A percentile compares a stretch with the other conserved stretches of the same genome.
phyloP scores from a whole-genome alignment of 805 yeast genomes.

The Kodamaea kaohsiungensis region DNA sequence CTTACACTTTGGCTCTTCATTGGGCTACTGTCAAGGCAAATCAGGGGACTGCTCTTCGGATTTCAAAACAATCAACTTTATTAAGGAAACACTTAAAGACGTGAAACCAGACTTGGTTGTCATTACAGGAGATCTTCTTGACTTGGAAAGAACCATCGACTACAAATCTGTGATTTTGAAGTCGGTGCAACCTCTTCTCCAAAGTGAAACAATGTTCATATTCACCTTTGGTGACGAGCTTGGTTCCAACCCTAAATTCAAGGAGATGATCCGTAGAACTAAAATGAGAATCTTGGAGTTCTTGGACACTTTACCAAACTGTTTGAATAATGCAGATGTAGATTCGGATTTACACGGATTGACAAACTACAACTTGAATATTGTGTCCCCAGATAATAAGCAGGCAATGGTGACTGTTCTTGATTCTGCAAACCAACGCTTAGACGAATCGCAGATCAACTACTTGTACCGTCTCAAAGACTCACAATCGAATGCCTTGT shows the following conservation, averaged over 20 bases:
- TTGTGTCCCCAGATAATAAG: slow-evolving; percentile 15
- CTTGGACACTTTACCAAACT: slow-evolving; percentile 36
- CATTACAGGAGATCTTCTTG: slow-evolving; percentile 44
- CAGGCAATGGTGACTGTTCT: slow-evolving; percentile 33
- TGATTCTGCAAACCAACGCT: slow-evolving; percentile 30
- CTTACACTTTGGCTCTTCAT: slow-evolving; percentile 37
- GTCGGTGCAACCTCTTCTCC: slow-evolving; percentile 34
- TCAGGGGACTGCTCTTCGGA: slow-evolving; percentile 29
- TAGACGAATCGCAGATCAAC: slow-evolving; percentile 36
- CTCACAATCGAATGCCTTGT: slow-evolving; percentile 10
- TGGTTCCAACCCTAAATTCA: neutral
- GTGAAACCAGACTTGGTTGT: slow-evolving; percentile 38
- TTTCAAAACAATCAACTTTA: slow-evolving; percentile 30
- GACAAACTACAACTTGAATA: slow-evolving; percentile 37
- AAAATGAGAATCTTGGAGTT: slow-evolving; percentile 25
- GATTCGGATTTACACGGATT: slow-evolving; percentile 31
- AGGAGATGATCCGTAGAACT: slow-evolving; percentile 4
- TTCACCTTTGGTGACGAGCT: slow-evolving; percentile 39
- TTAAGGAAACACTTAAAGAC: slow-evolving; percentile 22
- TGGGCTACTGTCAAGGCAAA: slow-evolving; percentile 22
- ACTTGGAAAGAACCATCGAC: slow-evolving; percentile 25
- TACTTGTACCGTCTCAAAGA: slow-evolving; percentile 32
- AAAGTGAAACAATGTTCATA: slow-evolving; percentile 30
- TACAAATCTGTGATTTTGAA: slow-evolving; percentile 32
- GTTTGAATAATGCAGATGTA: slow-evolving; percentile 28